Base-by-base conservation (phyloP, 164 flowering plant species). In the Aristolochia fimbriata region DNA sequence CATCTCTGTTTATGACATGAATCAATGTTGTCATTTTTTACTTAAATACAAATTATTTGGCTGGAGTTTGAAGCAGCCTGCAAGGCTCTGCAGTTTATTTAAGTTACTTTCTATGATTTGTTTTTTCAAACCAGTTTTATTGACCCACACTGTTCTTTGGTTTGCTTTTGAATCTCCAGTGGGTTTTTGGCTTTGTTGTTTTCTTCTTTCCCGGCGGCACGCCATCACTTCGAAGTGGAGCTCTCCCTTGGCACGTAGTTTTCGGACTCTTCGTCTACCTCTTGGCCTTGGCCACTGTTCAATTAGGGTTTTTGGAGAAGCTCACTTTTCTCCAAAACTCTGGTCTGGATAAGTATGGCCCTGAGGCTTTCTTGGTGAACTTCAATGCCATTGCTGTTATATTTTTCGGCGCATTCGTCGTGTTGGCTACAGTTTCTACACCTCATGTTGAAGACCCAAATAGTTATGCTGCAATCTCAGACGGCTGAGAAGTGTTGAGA, bases 331-430 rank as follows among this genome's bases (percentile, higher is more conserved):
- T 93, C 4, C 82, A 93, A 74, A 74, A n/a, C 55, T 63, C 79
- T 1, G 97, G 95, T 30, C 64, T 91, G 3, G 73, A 72, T 41
- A 88, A 91, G 61, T 91, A 80, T 31, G 89, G 97, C 1, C 30
- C 91, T 0, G 97, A 90, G 73, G 95, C 97, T 14, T 75, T 70
- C 54, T 87, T 94, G 0, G 97, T 94, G 66, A 91, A 94, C 72
- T 94, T 86, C 82, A 86, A 83, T 4, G 93, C 91, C 25, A 65
- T 88, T 10, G 62, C 73, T 57, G 74, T 93, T 0, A 54, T 88
- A 13, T 58, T 94, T 0, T 84, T 63, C 48, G 97, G 93, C 10
- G 74, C 70, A 51, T 82, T 81, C 60, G 88, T 93, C 3, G 47
- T 82, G 31, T 25, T 86, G 0, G 49, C 88, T 0, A 77, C 69